Evolutionary conservation across 108 stramenopile species (phyloP).

Genomic region (Skeletonema menzelii): DNA sequence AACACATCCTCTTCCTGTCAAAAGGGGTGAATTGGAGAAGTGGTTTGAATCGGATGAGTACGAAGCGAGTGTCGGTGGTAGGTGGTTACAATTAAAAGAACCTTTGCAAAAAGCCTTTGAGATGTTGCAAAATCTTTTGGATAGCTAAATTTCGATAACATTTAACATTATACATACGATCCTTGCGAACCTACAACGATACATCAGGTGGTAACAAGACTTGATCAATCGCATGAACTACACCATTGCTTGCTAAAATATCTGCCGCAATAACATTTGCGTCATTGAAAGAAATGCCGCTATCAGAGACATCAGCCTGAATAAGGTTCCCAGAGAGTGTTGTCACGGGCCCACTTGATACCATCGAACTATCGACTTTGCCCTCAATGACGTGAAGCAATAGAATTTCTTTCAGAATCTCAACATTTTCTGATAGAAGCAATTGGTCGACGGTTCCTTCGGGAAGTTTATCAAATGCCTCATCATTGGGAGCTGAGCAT

Average conservation of each 20-base stretch:
- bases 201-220: constrained; percentile 47
- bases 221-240: constrained; percentile 57
- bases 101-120: no score
- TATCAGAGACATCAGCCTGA: constrained; percentile 13
- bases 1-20: constrained; percentile 75
- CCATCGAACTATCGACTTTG: background rate
- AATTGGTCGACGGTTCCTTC: constrained; percentile 25
- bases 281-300: constrained; percentile 31
- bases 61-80: constrained; percentile 15
- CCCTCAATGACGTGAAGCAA: constrained; percentile 47
- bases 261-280: constrained; percentile 39
- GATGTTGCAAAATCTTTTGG: no score
- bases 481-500: constrained; percentile 53
- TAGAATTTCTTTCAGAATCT: constrained; percentile 14
- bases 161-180: no score
- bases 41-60: constrained; percentile 55
- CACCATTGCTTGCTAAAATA: constrained; percentile 49
- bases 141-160: no score
- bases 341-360: constrained; percentile 5
- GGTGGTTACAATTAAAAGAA: no score
- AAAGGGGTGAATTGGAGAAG: constrained; percentile 59
- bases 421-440: constrained; percentile 13
- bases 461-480: constrained; percentile 47
- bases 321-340: background rate
- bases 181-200: no score